Percentiles rank a stretch among this genome's conserved stretches.
Evolutionary conservation across 2,329 filamentous ascomycete genomes (phyloP).

Genomic region (Trichophaea hybrida): DNA sequence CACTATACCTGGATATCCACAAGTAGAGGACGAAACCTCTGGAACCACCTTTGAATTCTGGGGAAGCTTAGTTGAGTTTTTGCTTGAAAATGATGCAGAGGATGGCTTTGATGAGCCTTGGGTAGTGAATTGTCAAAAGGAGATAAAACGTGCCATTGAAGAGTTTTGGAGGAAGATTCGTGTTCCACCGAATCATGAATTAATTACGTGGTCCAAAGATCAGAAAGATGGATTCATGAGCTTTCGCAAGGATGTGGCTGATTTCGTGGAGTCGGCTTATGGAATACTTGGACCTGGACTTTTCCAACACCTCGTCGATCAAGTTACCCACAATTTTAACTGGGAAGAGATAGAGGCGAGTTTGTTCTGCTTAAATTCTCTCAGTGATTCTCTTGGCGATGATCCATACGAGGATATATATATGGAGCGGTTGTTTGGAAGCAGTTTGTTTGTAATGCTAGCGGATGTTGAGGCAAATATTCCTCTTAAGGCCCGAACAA

Average conservation of each 20-base stretch:
- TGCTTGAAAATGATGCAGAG: constrained; percentile 44
- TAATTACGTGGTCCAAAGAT: constrained; percentile 53
- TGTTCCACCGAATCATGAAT: constrained; percentile 46
- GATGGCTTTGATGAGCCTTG: constrained; percentile 40
- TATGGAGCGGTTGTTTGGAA: constrained; percentile 37
- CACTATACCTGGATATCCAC: constrained; percentile 49
- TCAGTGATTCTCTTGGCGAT: constrained; percentile 28
- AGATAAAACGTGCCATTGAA: constrained; percentile 50
- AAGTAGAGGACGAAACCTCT: constrained; percentile 60
- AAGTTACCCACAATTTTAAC: constrained; percentile 31
- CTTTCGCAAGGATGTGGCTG: constrained; percentile 63
- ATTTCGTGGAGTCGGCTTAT: constrained; percentile 60
- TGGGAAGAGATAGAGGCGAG: constrained; percentile 41
- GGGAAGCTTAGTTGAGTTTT: constrained; percentile 58
- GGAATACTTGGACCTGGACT: constrained; percentile 37
- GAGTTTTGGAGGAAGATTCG: constrained; percentile 55
- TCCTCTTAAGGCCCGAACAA: constrained; percentile 38
- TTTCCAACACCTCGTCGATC: constrained; percentile 36
- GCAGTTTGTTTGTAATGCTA: constrained; percentile 43
- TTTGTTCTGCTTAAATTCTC: constrained; percentile 34
- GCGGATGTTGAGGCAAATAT: constrained; percentile 33
- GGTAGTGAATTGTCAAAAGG: constrained; percentile 43
- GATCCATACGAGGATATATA: constrained; percentile 27
- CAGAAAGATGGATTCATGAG: constrained; percentile 54
- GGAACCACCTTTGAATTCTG: constrained; percentile 66